Evolutionary conservation across 2,329 filamentous ascomycete genomes (phyloP), one percentile per base, ranked within the genome.

Genomic region (Spiromastix sp.): DNA sequence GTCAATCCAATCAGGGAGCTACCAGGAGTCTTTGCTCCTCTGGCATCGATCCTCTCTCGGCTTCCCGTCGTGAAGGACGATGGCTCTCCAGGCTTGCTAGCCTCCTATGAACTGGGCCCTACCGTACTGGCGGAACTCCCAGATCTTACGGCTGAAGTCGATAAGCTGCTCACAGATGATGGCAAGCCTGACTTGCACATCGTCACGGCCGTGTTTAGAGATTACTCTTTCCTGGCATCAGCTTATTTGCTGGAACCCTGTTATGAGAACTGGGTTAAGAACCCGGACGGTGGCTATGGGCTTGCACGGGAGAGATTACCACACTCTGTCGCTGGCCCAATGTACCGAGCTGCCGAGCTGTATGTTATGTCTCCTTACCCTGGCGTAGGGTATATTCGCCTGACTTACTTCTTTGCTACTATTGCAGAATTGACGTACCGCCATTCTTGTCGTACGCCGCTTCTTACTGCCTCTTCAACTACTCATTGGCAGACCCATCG

Each of bases 221-320:
- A 95, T 64, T 95, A 94, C 58, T 83, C 82, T 10, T 95, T 94
- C 68, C 64, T 94, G 19, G 82, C 86, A 4, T 93, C 84, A 16
- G 83, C 85, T 0, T 94, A 93, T 56, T 68, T 95, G 19, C 76
- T 95, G 19, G 87, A 95, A 67, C 87, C 87, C 8, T 95, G 87
- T 58, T 87, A 91, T 61, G 71, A 85, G 63, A 72, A 80, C 41
- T 79, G 74, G 57, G 63, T 65, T 41, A 66, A 64, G 30, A 48
- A 56, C 37, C 55, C 56, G 4, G 81, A 79, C 0, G 77, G 83
- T 54, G 69, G 70, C 1, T 94, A 94, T 55, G 86, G 86, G 0
- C 64, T 93, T 29, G 86, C 78, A 3, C 67, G 86, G 29, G 73
- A 85, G 40, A 67, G 73, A 15, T 61, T 95, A 48, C 87, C 87